Evolutionary conservation across 2,329 filamentous ascomycete genomes (phyloP).

Genomic region (Fusarium luffae): DNA sequence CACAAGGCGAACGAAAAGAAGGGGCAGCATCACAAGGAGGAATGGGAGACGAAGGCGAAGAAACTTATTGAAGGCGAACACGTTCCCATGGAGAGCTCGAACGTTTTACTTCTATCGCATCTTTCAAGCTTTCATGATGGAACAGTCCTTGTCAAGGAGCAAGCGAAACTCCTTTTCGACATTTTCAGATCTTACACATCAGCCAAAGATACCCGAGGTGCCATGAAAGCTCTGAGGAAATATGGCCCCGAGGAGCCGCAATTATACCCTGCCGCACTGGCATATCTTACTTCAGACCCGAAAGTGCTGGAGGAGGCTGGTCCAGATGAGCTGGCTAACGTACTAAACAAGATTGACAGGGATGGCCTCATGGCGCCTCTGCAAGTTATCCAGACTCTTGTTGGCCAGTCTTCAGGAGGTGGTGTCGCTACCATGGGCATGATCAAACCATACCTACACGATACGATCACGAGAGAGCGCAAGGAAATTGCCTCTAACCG

Average conservation of each 20-base stretch:
- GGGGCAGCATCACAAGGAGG: slow-evolving; percentile 71
- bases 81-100: slow-evolving; percentile 91
- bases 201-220: slow-evolving; percentile 89
- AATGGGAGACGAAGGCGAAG: slow-evolving; percentile 93
- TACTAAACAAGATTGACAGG: slow-evolving; percentile 87
- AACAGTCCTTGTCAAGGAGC: slow-evolving; percentile 91
- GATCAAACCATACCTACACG: slow-evolving; percentile 90
- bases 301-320: slow-evolving; percentile 87
- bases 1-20: slow-evolving; percentile 85
- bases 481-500: slow-evolving; percentile 85
- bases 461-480: slow-evolving; percentile 88
- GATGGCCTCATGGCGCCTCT: slow-evolving; percentile 94
- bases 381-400: slow-evolving; percentile 93
- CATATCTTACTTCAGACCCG: slow-evolving; percentile 90
- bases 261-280: slow-evolving; percentile 89
- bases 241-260: slow-evolving; percentile 93
- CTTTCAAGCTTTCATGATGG: slow-evolving; percentile 90
- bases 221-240: slow-evolving; percentile 88
- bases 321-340: slow-evolving; percentile 78
- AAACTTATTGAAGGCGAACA: slow-evolving; percentile 84
- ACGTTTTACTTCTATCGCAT: slow-evolving; percentile 91
- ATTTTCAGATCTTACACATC: slow-evolving; percentile 97
- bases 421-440: slow-evolving; percentile 95
- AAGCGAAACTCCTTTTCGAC: slow-evolving; percentile 90
- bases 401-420: slow-evolving; percentile 63